A percentile compares a stretch with the other conserved stretches of the same genome.
Evolutionary conservation across 306 rosid genomes (phyloP).

Genomic region (Trifolium pratense): DNA sequence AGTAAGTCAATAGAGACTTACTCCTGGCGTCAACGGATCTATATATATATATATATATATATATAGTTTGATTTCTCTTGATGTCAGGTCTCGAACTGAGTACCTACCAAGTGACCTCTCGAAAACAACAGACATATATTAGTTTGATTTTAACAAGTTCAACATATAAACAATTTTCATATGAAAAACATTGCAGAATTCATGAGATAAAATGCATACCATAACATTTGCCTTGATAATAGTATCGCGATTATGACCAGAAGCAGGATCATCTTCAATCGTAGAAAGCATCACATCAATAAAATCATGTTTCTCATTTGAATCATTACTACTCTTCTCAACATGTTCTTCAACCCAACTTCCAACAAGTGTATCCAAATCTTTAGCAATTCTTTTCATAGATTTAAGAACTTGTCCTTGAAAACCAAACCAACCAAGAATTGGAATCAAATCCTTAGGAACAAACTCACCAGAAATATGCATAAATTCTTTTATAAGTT

Average conservation of each 20-base stretch:
- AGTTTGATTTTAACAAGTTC: too few relatives aligned
- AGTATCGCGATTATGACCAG: slow-evolving; percentile 48
- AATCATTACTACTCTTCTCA: neutral
- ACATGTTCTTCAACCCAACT: slow-evolving; percentile 62
- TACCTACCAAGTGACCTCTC: too few relatives aligned
- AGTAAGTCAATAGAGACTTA: too few relatives aligned
- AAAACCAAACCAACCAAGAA: slow-evolving; percentile 52
- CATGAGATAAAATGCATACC: slow-evolving; percentile 35
- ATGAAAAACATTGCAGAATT: neutral
- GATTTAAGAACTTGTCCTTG: slow-evolving; percentile 44
- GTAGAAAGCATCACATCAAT: slow-evolving; percentile 58
- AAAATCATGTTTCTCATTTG: slow-evolving; percentile 51
- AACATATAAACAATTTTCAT: too few relatives aligned
- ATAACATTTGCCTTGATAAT: slow-evolving; percentile 54
- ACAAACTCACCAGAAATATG: slow-evolving; percentile 48
- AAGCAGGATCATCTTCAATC: slow-evolving; percentile 47
- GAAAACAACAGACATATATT: too few relatives aligned
- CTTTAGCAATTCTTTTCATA: slow-evolving; percentile 58
- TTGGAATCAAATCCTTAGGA: slow-evolving; percentile 53
- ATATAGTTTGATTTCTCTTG: too few relatives aligned
- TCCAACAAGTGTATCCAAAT: slow-evolving; percentile 49
- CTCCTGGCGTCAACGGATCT: too few relatives aligned
- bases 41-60: too few relatives aligned
- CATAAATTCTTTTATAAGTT: slow-evolving; percentile 56
- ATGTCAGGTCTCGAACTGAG: too few relatives aligned